Evolutionary conservation across 805 yeast species (phyloP), one percentile per base, ranked within the genome.

Genomic region (Suhomyces emberorum): DNA sequence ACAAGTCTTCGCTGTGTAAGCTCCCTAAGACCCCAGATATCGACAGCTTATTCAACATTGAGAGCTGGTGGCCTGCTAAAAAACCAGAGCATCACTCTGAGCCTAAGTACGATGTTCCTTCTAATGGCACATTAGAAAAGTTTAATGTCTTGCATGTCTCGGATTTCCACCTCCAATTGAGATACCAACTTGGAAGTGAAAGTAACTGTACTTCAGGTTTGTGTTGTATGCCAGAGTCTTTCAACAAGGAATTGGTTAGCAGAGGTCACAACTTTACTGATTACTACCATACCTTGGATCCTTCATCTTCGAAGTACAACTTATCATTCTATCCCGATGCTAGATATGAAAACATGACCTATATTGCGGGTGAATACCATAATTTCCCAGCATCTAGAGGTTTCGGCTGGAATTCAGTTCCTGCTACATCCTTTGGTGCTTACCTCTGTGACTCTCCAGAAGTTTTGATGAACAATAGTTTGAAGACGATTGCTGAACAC

Each of bases 381-480:
- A 64, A 65, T 43, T 48, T 45, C 26, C 57, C 61, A 2, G 35
- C 43, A 18, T 32, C 41, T 33, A 35, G 61, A 10, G 61, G 61
- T 10, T 54, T 48, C 50, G 30, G 55, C 63, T 41, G 56, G 61
- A 41, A 65, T 63, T 42, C 45, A 60, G 46, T 55, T 1, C 83
- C 84, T 7, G 86, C 86, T 4, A 69, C 76, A 11, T 64, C 76
- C 24, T 81, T 70, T 48, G 89, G 88, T 12, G 60, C 69, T 38
- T 82, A 81, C 56, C 44, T 54, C 14, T 82, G 88, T 59, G 89
- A 82, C 53, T 61, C 83, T 4, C 88, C 89, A 5, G 79, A 74
- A 42, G 54, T 76, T 12, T 59, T 82, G 45, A 62, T 82, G 47
- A 81, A 80, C 53, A 74, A 74, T 44, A 72, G 84, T 8, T 58